Percentiles rank a stretch among this genome's conserved stretches.
These are phyloP conservation scores for Calonectria pseudoreteaudii DNA, from an alignment of 2,329 filamentous ascomycete genomes.

Conservation along the genomic window DNA sequence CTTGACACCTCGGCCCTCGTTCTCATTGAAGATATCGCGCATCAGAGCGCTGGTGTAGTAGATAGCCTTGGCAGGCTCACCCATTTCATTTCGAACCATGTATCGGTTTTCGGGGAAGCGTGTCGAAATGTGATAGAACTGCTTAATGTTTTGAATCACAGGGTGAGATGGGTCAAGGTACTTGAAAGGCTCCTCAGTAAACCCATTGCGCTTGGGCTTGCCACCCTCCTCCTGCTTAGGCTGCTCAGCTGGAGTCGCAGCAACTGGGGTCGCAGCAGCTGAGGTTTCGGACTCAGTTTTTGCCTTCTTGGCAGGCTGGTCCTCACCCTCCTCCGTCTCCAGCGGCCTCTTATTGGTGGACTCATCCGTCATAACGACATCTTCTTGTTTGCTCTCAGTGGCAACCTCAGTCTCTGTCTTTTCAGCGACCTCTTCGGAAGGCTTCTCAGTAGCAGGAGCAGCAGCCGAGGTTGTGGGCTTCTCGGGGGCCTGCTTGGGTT, in stretches of 20 bases:
- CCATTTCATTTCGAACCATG: conserved; percentile 94
- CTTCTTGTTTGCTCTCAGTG: conserved; percentile 39
- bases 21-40: conserved; percentile 85
- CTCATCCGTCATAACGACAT: conserved; percentile 47
- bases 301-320: conserved; percentile 60
- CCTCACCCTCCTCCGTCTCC: conserved; percentile 50
- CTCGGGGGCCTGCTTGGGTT: conserved; percentile 52
- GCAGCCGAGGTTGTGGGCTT: conserved; percentile 31
- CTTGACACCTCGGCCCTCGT: conserved; percentile 91
- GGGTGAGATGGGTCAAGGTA: conserved; percentile 81
- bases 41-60: conserved; percentile 93
- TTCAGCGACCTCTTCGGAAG: conserved; percentile 26
- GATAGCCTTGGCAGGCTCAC: conserved; percentile 90
- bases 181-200: conserved; percentile 93
- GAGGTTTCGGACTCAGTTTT: conserved; percentile 53
- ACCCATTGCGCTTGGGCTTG: conserved; percentile 60
- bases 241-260: conserved; percentile 36
- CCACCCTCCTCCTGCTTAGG: conserved; percentile 42
- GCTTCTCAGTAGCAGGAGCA: conserved; percentile 30
- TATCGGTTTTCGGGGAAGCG: conserved; percentile 92
- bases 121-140: conserved; percentile 86
- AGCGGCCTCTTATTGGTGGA: conserved; percentile 50
- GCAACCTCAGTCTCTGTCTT: conserved; percentile 40
- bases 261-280: conserved; percentile 33
- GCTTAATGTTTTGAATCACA: conserved; percentile 80